A percentile compares a stretch with the other conserved stretches of the same genome.
phyloP scores from a whole-genome alignment of 768 basidiomycete genomes.

The Naganishia vaughanmartiniae region DNA sequence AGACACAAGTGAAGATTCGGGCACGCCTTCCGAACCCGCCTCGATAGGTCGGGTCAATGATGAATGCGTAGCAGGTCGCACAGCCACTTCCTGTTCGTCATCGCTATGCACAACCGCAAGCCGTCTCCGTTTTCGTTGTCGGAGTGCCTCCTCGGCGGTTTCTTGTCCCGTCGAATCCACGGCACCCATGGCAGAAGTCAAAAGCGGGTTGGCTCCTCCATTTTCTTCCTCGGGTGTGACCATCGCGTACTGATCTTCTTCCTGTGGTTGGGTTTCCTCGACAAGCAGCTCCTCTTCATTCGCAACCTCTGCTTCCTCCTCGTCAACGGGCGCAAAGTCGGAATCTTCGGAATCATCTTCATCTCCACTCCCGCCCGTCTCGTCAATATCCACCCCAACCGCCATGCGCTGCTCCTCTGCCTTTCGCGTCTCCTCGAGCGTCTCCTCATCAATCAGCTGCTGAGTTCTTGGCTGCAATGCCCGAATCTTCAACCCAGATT shows the following conservation, averaged over 20 bases:
- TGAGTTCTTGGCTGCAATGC: slow-evolving; percentile 17
- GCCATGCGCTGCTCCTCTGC: slow-evolving; percentile 7
- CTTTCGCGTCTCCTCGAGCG: slow-evolving; percentile 14
- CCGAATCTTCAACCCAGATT: slow-evolving; percentile 20
- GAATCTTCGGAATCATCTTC: slow-evolving; percentile 33
- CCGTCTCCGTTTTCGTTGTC: slow-evolving; percentile 18
- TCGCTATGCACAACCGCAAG: slow-evolving; percentile 12
- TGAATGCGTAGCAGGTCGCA: neutral
- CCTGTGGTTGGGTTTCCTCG: slow-evolving; percentile 9
- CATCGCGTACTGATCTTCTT: neutral
- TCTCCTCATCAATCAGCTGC: slow-evolving; percentile 19
- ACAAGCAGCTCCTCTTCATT: slow-evolving; percentile 6
- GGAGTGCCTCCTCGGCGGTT: slow-evolving; percentile 1
- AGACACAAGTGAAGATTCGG: slow-evolving; percentile 12
- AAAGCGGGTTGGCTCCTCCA: neutral
- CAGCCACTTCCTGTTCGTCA: neutral
- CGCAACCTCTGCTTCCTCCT: neutral
- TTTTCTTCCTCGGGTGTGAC: neutral
- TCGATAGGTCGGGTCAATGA: slow-evolving; percentile 2
- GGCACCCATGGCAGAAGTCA: slow-evolving; percentile 10
- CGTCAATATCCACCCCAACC: slow-evolving; percentile 14
- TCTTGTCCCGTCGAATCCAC: neutral
- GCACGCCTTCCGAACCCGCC: slow-evolving; percentile 12
- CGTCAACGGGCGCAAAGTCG: slow-evolving; percentile 22
- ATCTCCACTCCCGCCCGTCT: slow-evolving; percentile 31